Percentiles rank a stretch among this genome's conserved stretches.
phyloP scores from a whole-genome alignment of 2,329 filamentous ascomycete species.

The Rutstroemia sp. region DNA sequence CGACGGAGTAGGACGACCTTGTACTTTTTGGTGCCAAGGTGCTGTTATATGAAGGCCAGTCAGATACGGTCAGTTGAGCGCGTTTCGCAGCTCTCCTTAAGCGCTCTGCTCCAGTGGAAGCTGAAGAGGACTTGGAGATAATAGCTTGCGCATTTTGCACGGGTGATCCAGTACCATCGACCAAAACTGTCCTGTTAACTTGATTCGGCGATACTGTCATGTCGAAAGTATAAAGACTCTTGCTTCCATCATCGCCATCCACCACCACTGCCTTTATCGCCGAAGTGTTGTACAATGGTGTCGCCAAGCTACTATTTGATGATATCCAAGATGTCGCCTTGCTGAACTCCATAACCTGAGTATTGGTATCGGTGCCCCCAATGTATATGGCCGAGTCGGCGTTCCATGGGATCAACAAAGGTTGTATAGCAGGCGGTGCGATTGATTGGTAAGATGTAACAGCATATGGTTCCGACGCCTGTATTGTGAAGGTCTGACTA shows the following conservation, averaged over 20 bases:
- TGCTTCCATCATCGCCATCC: conserved; percentile 67
- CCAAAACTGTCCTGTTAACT: conserved; percentile 62
- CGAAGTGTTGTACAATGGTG: conserved; percentile 51
- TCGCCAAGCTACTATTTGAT: conserved; percentile 55
- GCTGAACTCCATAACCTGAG: conserved; percentile 65
- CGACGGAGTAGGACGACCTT: conserved; percentile 64
- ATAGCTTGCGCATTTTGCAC: conserved; percentile 41
- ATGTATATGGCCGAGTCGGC: conserved; percentile 64
- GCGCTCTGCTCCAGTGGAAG: background rate
- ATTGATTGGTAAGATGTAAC: conserved; percentile 51
- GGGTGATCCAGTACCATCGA: conserved; percentile 50
- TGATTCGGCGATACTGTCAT: conserved; percentile 65
- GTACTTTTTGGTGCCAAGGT: conserved; percentile 59
- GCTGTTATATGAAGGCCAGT: conserved; percentile 75
- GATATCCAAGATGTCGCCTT: conserved; percentile 56
- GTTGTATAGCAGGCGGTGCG: conserved; percentile 56
- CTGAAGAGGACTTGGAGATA: conserved; percentile 10
- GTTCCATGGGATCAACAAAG: conserved; percentile 70
- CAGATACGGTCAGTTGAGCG: conserved; percentile 42
- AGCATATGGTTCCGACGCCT: conserved; percentile 55
- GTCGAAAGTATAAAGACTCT: conserved; percentile 72
- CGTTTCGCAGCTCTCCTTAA: conserved; percentile 5
- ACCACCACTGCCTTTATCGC: conserved; percentile 58
- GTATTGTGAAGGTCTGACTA: conserved; percentile 68
- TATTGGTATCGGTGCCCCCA: conserved; percentile 62